Base-by-base conservation (phyloP, 768 basidiomycete genomes). In the Mrakia blollopis region DNA sequence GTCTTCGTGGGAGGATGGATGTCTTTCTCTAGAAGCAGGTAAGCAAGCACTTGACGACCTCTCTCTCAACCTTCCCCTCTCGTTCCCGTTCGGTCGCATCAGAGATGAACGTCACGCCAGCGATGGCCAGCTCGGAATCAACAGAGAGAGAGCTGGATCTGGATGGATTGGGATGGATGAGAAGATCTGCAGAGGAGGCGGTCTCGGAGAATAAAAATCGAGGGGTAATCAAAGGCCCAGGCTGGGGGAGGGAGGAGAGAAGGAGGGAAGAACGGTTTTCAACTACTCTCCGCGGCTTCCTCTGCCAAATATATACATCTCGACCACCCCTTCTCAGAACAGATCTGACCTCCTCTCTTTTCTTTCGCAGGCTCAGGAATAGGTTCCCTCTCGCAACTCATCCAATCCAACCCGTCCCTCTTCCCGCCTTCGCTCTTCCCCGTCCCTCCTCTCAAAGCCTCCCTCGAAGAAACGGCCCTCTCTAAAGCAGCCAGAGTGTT, bases 11-110 rank as follows among this genome's bases (percentile, higher is more conserved):
- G 86, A 88, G 78, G 91, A 93, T 65, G 94, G 94, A 7, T 88
- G 91, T 65, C 79, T 96, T 9, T 91, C 90, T 2, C 82, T 98
- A 72, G 96, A 98, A 85, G 96, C 93, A 82, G 94, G 94, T 92
- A 23, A 14, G 37, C 62, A 11, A 70, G 37, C 37, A n/a, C 65
- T 23, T 41, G 28, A 16, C 23, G 39, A 67, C 7, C 32, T 39
- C 21, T 18, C 35, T 11, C 37, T 65, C 63, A 21, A 68, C 65
- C 37, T 39, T 23, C 57, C 25, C 28, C 57, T 57, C 57, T 25
- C 39, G 39, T 11, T 11, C 11, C 39, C 39, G 39, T 50, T 21
- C 47, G 16, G 18, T 50, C 2, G 9, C 47, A 14, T 18, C 47
- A 18, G 47, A 50, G 47, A 50, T 4, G 18, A 10, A 10, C 44